Base-by-base conservation (phyloP, 345 rosid genomes). In the Eucalyptus regnans region DNA sequence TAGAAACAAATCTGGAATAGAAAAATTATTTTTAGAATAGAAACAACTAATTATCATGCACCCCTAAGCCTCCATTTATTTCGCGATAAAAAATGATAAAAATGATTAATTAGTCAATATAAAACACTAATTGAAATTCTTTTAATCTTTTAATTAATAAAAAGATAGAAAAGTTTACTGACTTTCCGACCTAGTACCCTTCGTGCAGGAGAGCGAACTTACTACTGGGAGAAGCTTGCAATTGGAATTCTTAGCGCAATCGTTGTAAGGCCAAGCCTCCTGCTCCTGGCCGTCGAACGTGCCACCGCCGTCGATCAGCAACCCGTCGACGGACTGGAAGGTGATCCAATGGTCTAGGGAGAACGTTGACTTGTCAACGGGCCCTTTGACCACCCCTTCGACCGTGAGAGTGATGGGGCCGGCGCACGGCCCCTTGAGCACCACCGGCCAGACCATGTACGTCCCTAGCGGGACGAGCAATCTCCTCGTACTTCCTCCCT, bases 361-460 rank as follows among this genome's bases (percentile, higher is more conserved):
- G 66, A 88, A 86, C 11, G 31, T 46, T 7, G 27, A 16, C 7
- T 66, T 66, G 44, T 87, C 33, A 18, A 18, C 37, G 2, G 91
- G 89, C 48, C 93, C 89, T 68, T 85, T 91, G 18, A 93, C 27
- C 25, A 23, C 79, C 25, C 94, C 94, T n/a, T 46, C 23, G 20
- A 90, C 9, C 8, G 58, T 18, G 20, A 93, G 83, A 2, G 16
- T 48, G 1, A 90, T 76, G 5, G 91, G 52, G 8, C 90, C 90
- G 25, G 91, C 89, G 87, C 95, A 93, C 5, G 94, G 94, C 11
- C 95, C 95, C 4, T 12, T 2, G 50, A 92, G 86, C 13, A 27
- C 27, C 18, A 87, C 54, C 4, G 88, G 29, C 25, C 87, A 87
- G 9, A 90, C 17, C 50, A 88, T 23, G 88, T 87, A 92, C 50